phyloP scores from a whole-genome alignment of 305 asterid genomes.

The Rubia occidens region DNA sequence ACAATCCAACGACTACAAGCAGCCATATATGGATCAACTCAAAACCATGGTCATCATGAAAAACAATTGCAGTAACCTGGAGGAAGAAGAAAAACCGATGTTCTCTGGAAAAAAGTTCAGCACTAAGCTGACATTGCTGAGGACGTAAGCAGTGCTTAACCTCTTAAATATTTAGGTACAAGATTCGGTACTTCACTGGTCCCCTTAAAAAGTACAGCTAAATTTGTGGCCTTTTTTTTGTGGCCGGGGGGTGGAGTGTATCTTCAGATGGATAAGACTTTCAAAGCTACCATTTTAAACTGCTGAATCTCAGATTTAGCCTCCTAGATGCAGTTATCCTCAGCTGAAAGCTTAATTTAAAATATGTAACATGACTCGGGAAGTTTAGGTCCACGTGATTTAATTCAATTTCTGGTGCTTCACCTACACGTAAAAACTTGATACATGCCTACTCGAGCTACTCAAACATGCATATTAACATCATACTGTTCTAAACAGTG shows the following conservation, averaged over 20 bases:
- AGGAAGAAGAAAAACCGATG: not conserved
- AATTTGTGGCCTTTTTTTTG: not conserved
- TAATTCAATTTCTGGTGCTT: not conserved
- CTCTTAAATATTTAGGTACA: not conserved
- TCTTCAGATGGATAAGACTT: too few relatives aligned
- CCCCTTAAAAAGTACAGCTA: not conserved
- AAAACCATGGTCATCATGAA: conserved; percentile 2
- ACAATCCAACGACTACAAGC: conserved; percentile 57
- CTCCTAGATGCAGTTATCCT: not conserved
- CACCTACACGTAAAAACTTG: not conserved
- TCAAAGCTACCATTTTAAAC: not conserved
- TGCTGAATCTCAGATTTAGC: not conserved
- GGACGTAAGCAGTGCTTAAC: not conserved
- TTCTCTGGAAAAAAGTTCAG: not conserved
- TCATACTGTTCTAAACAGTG: not conserved
- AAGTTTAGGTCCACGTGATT: conserved; percentile 1
- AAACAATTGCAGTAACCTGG: not conserved
- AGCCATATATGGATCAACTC: conserved; percentile 15
- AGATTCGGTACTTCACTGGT: not conserved
- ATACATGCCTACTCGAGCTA: not conserved
- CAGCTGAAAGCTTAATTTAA: not conserved
- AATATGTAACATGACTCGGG: not conserved
- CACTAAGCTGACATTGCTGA: not conserved
- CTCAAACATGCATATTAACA: not conserved
- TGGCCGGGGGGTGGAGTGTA: too few relatives aligned